Base-by-base conservation (phyloP, 2,329 filamentous ascomycete genomes). In the Ceratocystis diversiconidia region DNA sequence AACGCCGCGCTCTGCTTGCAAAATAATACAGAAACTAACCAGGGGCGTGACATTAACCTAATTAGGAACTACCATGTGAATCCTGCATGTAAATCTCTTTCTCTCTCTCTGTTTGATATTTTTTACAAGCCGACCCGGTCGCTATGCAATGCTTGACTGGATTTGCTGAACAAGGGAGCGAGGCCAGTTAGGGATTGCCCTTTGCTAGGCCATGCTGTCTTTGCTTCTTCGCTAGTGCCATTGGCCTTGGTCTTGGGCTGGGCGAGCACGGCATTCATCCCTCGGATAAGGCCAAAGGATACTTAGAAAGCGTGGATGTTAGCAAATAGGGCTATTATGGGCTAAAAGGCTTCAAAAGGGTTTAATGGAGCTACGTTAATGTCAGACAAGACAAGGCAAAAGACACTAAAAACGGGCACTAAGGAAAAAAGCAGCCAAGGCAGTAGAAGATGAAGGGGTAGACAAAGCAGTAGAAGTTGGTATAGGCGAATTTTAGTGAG, bases 141-240 rank as follows among this genome's bases (percentile, higher is more conserved):
- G 52, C 52, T 57, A 57, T 57, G 52, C 30, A 57, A 57, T 57
- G 28, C 22, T 57, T 17, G 22, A 57, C 52, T 28, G n/a, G 25
- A 22, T 28, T 57, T 57, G 52, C 52, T 57, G 52, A 57, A 28
- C 52, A 57, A 57, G 52, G 52, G 52, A 57, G 52, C 17, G 48
- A 25, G 8, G 5, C 10, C 46, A 50, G 22, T 12, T 12, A 41
- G 10, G 36, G 12, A 57, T 57, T 41, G 3, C 36, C 36, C 52
- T 32, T 32, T 17, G n/a, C 3, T n/a, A 3, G 28, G 5, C 10
- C 25, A 57, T 57, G 19, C 30, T 57, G 52, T 32, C 10, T 22
- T 30, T 2, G 7, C n/a, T 25, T 7, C n/a, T 17, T 50, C 10
- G n/a, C 22, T 50, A 19, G 46, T 8, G 17, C n/a, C 46, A 22